These are phyloP conservation scores for Claviceps purpurea DNA, from an alignment of 2,329 filamentous ascomycete species.

Conservation along the genomic window DNA sequence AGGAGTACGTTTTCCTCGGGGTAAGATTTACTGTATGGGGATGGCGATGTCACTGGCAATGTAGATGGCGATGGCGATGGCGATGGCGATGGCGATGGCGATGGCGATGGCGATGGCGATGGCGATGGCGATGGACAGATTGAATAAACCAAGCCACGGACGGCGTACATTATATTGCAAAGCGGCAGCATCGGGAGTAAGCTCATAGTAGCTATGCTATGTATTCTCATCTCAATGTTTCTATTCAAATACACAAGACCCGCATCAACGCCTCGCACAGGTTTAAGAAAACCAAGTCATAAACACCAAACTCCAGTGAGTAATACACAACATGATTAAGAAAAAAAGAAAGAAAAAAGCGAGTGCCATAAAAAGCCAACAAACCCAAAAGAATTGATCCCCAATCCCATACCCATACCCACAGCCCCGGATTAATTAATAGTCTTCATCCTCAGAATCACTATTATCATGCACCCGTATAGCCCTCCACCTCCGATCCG, in stretches of 20 bases:
- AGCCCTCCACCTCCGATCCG: slow-evolving; percentile 63
- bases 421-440: slow-evolving; percentile 7
- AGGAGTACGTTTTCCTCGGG: too few species aligned
- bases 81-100: background rate
- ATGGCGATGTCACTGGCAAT: too few species aligned
- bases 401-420: too few species aligned
- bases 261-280: background rate
- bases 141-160: background rate
- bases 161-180: background rate
- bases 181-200: too few species aligned
- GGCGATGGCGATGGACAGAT: background rate
- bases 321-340: background rate
- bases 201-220: too few species aligned
- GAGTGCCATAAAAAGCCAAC: too few species aligned
- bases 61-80: too few species aligned
- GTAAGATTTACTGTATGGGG: too few species aligned
- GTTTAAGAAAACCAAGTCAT: background rate
- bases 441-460: slow-evolving; percentile 58
- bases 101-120: background rate
- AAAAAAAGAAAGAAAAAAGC: background rate
- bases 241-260: background rate
- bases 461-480: slow-evolving; percentile 62
- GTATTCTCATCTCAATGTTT: too few species aligned
- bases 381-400: background rate
- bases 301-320: background rate